Evolutionary conservation across 1,139 yeast genomes (phyloP), one percentile per base, ranked within the genome.

Genomic region (Debaryomyces fabryi): DNA sequence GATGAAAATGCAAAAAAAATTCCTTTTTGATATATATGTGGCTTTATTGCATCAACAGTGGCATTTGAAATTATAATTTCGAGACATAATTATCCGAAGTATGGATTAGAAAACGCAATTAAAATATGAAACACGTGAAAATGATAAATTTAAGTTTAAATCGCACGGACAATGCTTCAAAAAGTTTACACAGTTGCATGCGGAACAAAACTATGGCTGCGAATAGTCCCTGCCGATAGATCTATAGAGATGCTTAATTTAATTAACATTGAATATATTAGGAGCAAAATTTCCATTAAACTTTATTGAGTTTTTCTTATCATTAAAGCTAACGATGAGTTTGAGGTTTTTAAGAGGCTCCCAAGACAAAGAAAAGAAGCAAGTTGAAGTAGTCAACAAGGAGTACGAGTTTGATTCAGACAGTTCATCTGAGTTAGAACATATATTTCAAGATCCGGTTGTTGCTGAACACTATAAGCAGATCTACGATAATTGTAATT

Each of bases 251-350:
- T 25, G 8, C 29, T 8, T 24, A 4, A 8, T 25, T 25, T 10
- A 9, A 9, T 2, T 25, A 9, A 10, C 3, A 2, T 9, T 12
- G n/a, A 12, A 4, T 25, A 25, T 25, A 25, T 25, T 25, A 25
- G 29, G 12, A 25, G 4, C 5, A 8, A 7, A 25, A 25, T 23
- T 25, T 25, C 29, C 29, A 10, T 25, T 9, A 9, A 9, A 25
- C 3, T 25, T 10, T 3, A 25, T 25, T 7, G 1, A 25, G 2
- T 2, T 25, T 25, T 2, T 25, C 8, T 10, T n/a, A n/a, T 2
- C 12, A 9, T 25, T 25, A 9, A 25, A 45, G 40, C 15, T 50
- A 50, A 13, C 46, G 48, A 46, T 83, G 83, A 56, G 64, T 67
- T 48, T 24, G 25, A 24, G 67, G 65, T 25, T 25, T 25, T 25